Percentiles rank a stretch among this genome's conserved stretches.
Conservation (phyloP, 768 basidiomycete species). For the Lentinula boryana region DNA sequence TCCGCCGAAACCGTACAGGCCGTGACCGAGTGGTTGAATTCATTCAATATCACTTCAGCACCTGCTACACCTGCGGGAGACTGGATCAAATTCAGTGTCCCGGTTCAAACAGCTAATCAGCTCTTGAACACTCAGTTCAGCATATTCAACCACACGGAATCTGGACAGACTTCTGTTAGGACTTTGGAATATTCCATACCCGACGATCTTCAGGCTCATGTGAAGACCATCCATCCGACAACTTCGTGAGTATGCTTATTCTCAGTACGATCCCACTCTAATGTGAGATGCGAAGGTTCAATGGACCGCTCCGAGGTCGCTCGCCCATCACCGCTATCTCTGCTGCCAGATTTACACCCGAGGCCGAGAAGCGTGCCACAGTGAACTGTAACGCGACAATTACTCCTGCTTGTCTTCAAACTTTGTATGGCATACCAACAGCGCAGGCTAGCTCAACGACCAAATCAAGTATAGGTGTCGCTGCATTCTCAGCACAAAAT, state of each 20-base stretch:
- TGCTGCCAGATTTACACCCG: not conserved
- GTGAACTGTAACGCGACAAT: slow-evolving; percentile 10
- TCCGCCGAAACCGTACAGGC: slow-evolving; percentile 18
- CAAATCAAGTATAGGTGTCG: slow-evolving; percentile 16
- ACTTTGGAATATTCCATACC: slow-evolving; percentile 34
- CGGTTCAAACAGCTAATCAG: slow-evolving; percentile 27
- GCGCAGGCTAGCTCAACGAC: slow-evolving; percentile 9
- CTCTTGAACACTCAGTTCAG: slow-evolving; percentile 28
- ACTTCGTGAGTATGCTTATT: slow-evolving; percentile 17
- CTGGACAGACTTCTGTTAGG: slow-evolving; percentile 22
- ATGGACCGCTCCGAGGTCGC: slow-evolving; percentile 2
- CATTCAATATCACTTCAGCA: slow-evolving; percentile 13
- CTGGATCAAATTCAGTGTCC: slow-evolving; percentile 26
- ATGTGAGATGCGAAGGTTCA: slow-evolving; percentile 1
- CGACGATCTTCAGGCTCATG: slow-evolving; percentile 18
- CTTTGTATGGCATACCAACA: slow-evolving; percentile 19
- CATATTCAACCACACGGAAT: slow-evolving; percentile 27
- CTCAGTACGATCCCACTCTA: not conserved
- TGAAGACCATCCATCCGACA: slow-evolving; percentile 29
- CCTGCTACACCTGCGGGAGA: slow-evolving; percentile 21
- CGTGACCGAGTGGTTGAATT: slow-evolving; percentile 33
- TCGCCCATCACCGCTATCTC: not conserved
- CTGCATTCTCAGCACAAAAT: slow-evolving; percentile 18
- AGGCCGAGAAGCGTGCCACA: not conserved
- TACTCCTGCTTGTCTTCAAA: slow-evolving; percentile 21